Base-by-base conservation (phyloP, 2,329 filamentous ascomycete genomes). In the Aspergillus terreus region DNA sequence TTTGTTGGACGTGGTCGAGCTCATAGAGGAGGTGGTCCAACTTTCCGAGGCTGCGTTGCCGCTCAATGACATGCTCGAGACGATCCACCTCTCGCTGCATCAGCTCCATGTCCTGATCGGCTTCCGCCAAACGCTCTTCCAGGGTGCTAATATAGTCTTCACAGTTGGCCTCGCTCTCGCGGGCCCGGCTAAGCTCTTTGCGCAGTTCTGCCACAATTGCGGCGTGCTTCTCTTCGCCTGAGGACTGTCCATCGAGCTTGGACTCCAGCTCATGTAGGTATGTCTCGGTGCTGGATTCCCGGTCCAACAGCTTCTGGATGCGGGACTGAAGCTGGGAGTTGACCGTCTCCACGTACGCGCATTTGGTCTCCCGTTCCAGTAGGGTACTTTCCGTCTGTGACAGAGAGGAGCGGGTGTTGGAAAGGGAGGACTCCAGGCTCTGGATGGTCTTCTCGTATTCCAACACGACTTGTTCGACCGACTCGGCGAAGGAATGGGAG, bases 391-490 rank as follows among this genome's bases (percentile, higher is more conserved):
- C 95, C 0, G 88, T 92, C 57, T 78, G 86, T 10, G 94, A 87
- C 25, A 99, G 78, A 0, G 89, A 90, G 32, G 88, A 81, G 51
- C 94, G 83, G 1, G 94, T 97, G 64, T 85, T 94, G 0, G 92
- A 92, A 12, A 99, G 82, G 1, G 92, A 96, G 46, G 91, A 85
- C 71, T 99, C 94, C 14, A 99, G 81, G 48, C 84, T 87, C 69
- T 97, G 92, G 46, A 99, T 99, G 0, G 95, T 99, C 79, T 95
- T 97, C 70, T 99, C 95, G 67, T 99, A 99, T 72, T 99, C 94
- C 45, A 97, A 77, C 3, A 99, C 90, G 19, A 99, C 90, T 65
- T 95, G 89, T 65, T 99, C 94, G 17, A 99, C 92, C 25, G 92
- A 92, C 67, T 95, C 88, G 1, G 92, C 92, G 67, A 99, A 97